Evolutionary conservation across 495 filamentous ascomycete genomes (phyloP).

Genomic region (Durotheca rogersii): DNA sequence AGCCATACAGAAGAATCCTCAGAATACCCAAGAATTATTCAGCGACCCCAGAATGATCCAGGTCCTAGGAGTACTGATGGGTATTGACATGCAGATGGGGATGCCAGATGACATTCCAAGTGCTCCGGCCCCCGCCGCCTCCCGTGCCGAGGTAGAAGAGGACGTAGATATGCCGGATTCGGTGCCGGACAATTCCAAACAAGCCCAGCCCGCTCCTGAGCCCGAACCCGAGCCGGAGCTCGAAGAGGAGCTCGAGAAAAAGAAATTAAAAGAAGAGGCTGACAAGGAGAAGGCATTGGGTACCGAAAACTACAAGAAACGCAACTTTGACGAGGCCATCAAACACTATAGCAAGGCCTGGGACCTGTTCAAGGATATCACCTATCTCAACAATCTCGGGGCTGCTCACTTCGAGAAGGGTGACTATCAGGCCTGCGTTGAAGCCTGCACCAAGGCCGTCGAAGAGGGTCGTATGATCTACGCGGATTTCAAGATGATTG

Average conservation of each 20-base stretch:
- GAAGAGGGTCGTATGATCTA: constrained; percentile 83
- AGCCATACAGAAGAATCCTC: constrained; percentile 75
- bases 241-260: constrained; percentile 75
- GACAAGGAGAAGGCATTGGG: constrained; percentile 94
- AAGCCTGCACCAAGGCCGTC: constrained; percentile 81
- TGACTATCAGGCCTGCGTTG: constrained; percentile 82
- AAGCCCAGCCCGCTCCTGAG: constrained; percentile 51
- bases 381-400: constrained; percentile 93
- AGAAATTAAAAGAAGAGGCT: constrained; percentile 87
- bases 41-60: constrained; percentile 89
- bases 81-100: constrained; percentile 89
- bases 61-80: constrained; percentile 89
- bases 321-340: constrained; percentile 90
- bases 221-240: constrained; percentile 64
- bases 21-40: constrained; percentile 74
- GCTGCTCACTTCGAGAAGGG: constrained; percentile 96
- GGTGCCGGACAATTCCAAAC: constrained; percentile 52
- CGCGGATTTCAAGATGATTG: constrained; percentile 95
- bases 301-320: constrained; percentile 96
- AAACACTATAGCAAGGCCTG: constrained; percentile 95
- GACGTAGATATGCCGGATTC: constrained; percentile 75
- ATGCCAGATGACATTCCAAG: constrained; percentile 53
- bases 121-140: constrained; percentile 41
- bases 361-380: constrained; percentile 93
- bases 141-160: constrained; percentile 56